Conservation (phyloP, 805 yeast species). For the Brettanomyces bruxellensis region DNA sequence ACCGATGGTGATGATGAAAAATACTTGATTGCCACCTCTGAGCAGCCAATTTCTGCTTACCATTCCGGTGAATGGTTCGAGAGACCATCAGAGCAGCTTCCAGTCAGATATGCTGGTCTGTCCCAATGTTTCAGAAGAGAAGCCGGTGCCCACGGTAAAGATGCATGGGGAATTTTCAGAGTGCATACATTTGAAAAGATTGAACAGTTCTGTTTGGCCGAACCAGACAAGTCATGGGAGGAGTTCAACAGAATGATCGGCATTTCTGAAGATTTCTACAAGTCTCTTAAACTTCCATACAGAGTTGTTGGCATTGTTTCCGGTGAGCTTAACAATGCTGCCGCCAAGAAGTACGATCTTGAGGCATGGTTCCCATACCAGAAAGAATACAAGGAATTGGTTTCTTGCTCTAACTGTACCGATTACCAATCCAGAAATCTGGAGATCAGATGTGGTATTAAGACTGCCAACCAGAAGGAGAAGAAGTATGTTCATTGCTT, state of each 20-base stretch:
- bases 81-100: constrained; percentile 92
- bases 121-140: constrained; percentile 99
- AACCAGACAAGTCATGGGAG: constrained; percentile 96
- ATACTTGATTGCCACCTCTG: constrained; percentile 96
- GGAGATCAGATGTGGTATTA: constrained; percentile 97
- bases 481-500: constrained; percentile 98
- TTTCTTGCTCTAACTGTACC: constrained; percentile 97
- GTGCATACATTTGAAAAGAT: constrained; percentile 98
- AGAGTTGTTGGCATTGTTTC: constrained; percentile 97
- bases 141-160: constrained; percentile 99
- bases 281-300: constrained; percentile 87
- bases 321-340: constrained; percentile 97
- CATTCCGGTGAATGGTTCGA: constrained; percentile 98
- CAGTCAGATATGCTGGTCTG: constrained; percentile 94
- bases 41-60: constrained; percentile 97
- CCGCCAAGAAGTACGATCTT: constrained; percentile 96
- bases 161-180: constrained; percentile 99
- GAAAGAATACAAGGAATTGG: constrained; percentile 95
- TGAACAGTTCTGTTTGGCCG: constrained; percentile 92
- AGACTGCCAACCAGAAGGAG: constrained; percentile 88
- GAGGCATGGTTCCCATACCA: constrained; percentile 99
- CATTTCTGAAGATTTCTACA: constrained; percentile 84
- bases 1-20: constrained; percentile 96
- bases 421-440: constrained; percentile 98
- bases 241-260: constrained; percentile 96